Percentiles rank a stretch among this genome's conserved stretches.
These are phyloP conservation scores for Trichosanthes truncata DNA, from an alignment of 306 rosid genomes.

Conservation along the genomic window DNA sequence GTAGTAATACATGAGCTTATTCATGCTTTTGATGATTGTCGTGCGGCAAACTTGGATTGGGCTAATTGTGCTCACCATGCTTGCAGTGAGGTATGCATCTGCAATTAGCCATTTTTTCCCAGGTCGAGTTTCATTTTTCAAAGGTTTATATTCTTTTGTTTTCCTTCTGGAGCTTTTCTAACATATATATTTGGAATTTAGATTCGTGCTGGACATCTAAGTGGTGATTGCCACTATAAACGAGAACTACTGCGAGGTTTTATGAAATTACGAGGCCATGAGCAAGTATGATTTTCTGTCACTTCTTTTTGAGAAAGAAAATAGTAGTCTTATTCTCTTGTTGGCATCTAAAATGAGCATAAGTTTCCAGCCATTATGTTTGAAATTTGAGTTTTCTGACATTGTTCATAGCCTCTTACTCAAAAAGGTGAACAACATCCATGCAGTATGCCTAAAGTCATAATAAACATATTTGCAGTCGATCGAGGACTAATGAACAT, in stretches of 20 bases:
- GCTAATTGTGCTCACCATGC: conserved; percentile 88
- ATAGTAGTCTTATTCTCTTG: background rate
- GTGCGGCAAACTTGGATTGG: conserved; percentile 75
- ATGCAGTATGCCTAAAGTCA: background rate
- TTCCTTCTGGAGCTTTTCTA: background rate
- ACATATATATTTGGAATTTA: conserved; percentile 14
- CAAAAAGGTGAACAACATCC: background rate
- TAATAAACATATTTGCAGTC: background rate
- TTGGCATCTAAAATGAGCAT: background rate
- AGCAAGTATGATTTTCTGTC: conserved; percentile 39
- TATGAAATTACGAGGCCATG: conserved; percentile 60
- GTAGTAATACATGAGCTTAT: conserved; percentile 74
- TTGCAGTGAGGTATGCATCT: conserved; percentile 64
- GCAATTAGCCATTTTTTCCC: background rate
- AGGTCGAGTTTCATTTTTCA: background rate
- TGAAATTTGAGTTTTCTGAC: background rate
- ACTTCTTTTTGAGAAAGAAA: background rate
- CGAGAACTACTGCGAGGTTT: conserved; percentile 63
- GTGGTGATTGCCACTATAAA: conserved; percentile 92
- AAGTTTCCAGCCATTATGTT: background rate
- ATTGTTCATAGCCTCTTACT: background rate
- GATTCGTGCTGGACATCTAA: conserved; percentile 87
- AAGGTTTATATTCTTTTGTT: background rate
- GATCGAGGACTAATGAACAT: background rate
- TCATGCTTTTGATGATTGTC: conserved; percentile 83